Evolutionary conservation across 1,284 basidiomycete genomes (phyloP), one percentile per base, ranked within the genome.

Genomic region (Xerocomus minutiporus): DNA sequence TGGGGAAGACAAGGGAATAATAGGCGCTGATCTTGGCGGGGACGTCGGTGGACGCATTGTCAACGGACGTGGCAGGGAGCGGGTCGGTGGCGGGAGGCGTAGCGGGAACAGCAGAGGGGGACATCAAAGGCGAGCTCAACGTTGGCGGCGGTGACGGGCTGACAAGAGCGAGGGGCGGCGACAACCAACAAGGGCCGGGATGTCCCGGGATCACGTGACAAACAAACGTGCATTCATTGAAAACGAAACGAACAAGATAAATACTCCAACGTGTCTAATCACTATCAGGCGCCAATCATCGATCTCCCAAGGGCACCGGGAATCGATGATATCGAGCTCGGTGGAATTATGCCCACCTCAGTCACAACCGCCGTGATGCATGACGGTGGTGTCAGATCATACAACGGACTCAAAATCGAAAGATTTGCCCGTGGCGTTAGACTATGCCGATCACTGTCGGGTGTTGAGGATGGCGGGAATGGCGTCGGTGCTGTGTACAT

Each of bases 361-460:
- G 95, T 96, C 54, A 96, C 93, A 25, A 97, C 91, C n/a, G 90
- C 93, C 1, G 94, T 96, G 59, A 97, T 92, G 64, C 85, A 87
- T 23, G 82, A 81, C 1, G 93, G 88, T 4, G 94, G 91, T 1
- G 94, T 95, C 39, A 97, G 78, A 70, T 97, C 95, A 66, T 97
- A 97, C 15, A 97, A 72, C 13, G 95, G 86, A 65, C 88, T 90
- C 51, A 95, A 73, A 13, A 88, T 81, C 58, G 91, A 86, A 17
- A 93, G 75, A 59, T 81, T 81, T 9, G 75, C 65, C 50, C 47
- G 64, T 60, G 54, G 29, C 23, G 56, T 55, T 40, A 46, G 13
- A 29, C 32, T 41, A n/a, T 57, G 57, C 6, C 50, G 4, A 9
- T 51, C 46, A 15, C 32, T 34, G 9, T 48, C 51, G 29, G 35